Evolutionary conservation across 2,329 filamentous ascomycete species (phyloP), one percentile per base, ranked within the genome.

Genomic region (Fusarium nodosum): DNA sequence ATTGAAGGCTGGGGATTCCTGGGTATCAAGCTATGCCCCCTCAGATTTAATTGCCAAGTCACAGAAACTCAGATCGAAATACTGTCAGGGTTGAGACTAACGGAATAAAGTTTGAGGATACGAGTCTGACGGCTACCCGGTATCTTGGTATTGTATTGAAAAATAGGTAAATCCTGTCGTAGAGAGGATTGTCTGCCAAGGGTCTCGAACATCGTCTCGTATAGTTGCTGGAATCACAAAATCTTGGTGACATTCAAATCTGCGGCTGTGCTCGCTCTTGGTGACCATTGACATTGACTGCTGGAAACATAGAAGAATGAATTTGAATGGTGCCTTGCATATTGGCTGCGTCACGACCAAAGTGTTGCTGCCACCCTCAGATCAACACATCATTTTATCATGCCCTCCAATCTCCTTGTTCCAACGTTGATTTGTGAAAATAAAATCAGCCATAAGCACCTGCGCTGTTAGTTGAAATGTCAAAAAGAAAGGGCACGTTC

Each of bases 11-110:
- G 50, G 16, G 3, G 11, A 34, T 13, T 52, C 51, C 10, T 60
- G 61, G 63, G 62, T 66, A 66, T 39, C 15, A 26, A 42, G 55
- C 63, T 7, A 66, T 42, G 48, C 61, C 63, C 63, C 62, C 16
- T 46, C 16, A 30, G 30, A 8, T 31, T 26, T 22, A 11, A 18
- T 16, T n/a, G 46, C 18, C 12, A 51, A 33, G 28, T 28, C n/a
- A 16, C 15, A 12, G 34, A 1, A 5, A 8, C 18, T 60, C 34
- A 28, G 22, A 26, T 39, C 10, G 5, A 41, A 24, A 48, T 11
- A 12, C 10, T 36, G 18, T 38, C 13, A 4, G 7, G 15, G 5
- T 16, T 12, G 7, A 31, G 5, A 42, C 28, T 47, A 18, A 3
- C 9, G 3, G 22, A 13, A 36, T 52, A 41, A 12, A 45, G 31